These are phyloP conservation scores for Penicillium sp. DNA, from an alignment of 2,329 filamentous ascomycete genomes.

Conservation along the genomic window DNA sequence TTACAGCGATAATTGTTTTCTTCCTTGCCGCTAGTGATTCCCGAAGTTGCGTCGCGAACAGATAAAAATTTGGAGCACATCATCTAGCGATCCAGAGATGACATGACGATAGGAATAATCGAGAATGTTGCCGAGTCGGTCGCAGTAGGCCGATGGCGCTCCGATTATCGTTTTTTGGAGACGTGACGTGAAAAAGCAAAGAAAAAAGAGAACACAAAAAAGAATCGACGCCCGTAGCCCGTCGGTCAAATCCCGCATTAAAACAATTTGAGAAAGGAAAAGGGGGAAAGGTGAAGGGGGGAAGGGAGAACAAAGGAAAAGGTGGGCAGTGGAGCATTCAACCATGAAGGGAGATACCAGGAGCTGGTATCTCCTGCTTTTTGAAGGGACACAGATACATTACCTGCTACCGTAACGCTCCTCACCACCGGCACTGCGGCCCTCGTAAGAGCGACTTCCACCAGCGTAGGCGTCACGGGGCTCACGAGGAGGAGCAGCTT, in stretches of 20 bases:
- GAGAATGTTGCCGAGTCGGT: conserved; percentile 34
- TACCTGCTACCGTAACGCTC: conserved; percentile 45
- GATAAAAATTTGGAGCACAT: conserved; percentile 38
- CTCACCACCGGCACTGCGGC: conserved; percentile 36
- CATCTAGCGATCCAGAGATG: conserved; percentile 38
- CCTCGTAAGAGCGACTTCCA: conserved; percentile 39
- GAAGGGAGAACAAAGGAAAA: conserved; percentile 16
- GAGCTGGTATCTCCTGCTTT: conserved; percentile 18
- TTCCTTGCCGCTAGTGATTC: conserved; percentile 44
- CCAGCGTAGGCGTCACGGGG: conserved; percentile 32
- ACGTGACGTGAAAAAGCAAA: conserved; percentile 33
- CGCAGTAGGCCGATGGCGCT: conserved; percentile 33
- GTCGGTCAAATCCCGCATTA: conserved; percentile 38
- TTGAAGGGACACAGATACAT: conserved; percentile 27
- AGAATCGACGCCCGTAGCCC: conserved; percentile 39
- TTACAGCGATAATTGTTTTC: conserved; percentile 46
- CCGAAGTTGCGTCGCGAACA: conserved; percentile 40
- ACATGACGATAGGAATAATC: conserved; percentile 33
- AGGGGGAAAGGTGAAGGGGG: conserved; percentile 23
- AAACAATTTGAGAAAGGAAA: conserved; percentile 39
- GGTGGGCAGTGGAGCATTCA: conserved; percentile 16
- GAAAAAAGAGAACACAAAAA: conserved; percentile 25
- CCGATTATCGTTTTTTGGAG: conserved; percentile 35
- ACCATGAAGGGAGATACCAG: conserved; percentile 18
- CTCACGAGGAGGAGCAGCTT: conserved; percentile 40